Evolutionary conservation across 371 early-diverging fungal species (phyloP), one percentile per base, ranked within the genome.

Genomic region (Cokeromyces recurvatus): DNA sequence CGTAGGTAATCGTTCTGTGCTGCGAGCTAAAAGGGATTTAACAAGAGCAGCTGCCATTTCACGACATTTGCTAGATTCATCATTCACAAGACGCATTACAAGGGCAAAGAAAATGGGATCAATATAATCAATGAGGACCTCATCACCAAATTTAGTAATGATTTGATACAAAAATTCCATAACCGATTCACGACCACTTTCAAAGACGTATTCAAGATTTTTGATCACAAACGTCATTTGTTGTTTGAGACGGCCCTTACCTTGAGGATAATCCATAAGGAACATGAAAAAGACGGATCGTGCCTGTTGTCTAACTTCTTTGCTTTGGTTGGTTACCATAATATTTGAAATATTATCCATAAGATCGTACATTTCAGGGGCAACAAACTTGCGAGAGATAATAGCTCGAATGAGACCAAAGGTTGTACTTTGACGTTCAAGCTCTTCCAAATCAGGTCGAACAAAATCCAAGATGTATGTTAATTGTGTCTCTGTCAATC

Each of bases 181-280:
- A 1, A 90, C 86, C 4, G 94, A 91, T 51, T 80, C 75, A 16
- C 95, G 85, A 37, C 97, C 98, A 46, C 80, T 85, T 68, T 98
- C 97, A 66, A 83, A 85, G 24, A 80, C 86, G 59, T 93, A 98
- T 46, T 82, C 78, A 40, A 95, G 70, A 63, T 97, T 96, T 59
- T 89, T 84, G 53, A 91, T 71, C 40, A 95, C 63, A 57, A 91
- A 93, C 48, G 77, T 80, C 77, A 97, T 85, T 54, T 88, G 87
- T 47, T 79, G 86, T 53, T 78, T 68, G 29, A 97, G 68, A 38
- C 92, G 80, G 3, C 75, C 73, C 29, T 77, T 76, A 32, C 93
- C 93, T 57, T 91, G 90, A 22, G 97, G 98, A 64, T 95, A 98
- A 46, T 94, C 90, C 65, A 96, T 74, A 52, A 96, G 64, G 77